Evolutionary conservation across 345 rosid genomes (phyloP).

Genomic region (Bruguiera gymnorhiza): DNA sequence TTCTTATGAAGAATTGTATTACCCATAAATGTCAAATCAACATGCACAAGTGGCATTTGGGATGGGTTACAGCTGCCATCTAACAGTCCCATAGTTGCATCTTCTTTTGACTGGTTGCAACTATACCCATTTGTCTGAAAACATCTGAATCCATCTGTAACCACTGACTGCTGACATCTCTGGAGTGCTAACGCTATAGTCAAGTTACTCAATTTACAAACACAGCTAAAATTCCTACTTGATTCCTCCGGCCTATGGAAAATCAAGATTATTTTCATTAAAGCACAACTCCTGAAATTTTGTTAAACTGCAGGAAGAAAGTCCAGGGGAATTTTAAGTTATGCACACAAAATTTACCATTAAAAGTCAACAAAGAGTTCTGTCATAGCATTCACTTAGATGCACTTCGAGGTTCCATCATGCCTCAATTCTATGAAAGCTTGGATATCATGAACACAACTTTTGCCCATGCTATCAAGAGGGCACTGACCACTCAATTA

Average conservation of each 20-base stretch:
- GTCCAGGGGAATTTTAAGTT: background rate
- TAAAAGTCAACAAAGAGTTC: background rate
- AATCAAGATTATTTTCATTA: conserved; percentile 13
- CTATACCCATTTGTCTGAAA: background rate
- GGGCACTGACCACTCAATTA: background rate
- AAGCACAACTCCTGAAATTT: conserved; percentile 53
- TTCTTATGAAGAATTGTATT: background rate
- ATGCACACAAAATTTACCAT: background rate
- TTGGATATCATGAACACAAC: too few relatives aligned
- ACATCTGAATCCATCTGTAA: background rate
- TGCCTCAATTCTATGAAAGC: too few relatives aligned
- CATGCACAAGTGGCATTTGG: background rate
- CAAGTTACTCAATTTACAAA: too few relatives aligned
- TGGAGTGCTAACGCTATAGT: too few relatives aligned
- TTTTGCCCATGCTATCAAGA: background rate
- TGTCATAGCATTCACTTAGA: background rate
- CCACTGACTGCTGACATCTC: background rate
- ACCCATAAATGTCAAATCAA: background rate
- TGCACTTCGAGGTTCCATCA: background rate
- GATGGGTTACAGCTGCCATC: background rate
- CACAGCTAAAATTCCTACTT: conserved; percentile 3
- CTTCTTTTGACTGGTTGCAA: background rate
- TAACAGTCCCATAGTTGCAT: background rate
- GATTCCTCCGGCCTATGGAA: conserved; percentile 1
- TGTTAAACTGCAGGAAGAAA: conserved; percentile 39